Evolutionary conservation across 1,284 basidiomycete species (phyloP), one percentile per base, ranked within the genome.

Genomic region (Cutaneotrichosporon sp.): DNA sequence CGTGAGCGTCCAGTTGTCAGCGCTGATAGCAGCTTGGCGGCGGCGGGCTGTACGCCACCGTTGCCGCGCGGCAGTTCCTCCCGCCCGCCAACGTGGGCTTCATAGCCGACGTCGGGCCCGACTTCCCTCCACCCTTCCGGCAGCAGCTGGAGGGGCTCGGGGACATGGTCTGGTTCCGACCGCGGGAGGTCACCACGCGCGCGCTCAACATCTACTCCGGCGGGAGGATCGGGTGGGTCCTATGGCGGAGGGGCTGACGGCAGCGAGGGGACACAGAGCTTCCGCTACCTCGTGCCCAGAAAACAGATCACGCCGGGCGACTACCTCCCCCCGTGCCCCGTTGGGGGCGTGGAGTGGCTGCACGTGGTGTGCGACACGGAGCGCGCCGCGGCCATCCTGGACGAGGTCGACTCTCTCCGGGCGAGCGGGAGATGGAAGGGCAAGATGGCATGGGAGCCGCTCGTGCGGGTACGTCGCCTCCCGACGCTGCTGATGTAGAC

Each of bases 331-430:
- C 69, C 43, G 4, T 73, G 76, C 50, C 82, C 78, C 14, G 80
- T 79, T 34, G 85, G 91, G 6, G 38, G 46, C 7, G 47, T 60
- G 6, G 75, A 81, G 20, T 85, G 83, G 56, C 75, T 97, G 20
- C 94, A 97, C 76, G 91, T 95, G 67, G 89, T 95, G 18, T 95
- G 92, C 74, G 90, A 89, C 8, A 89, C 90, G 0, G 76, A 82
- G 0, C 84, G 94, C 59, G 91, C 91, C 1, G 74, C 80, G 7
- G 81, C 81, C 1, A 89, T 95, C 57, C 80, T 89, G 67, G 82
- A 84, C 53, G 87, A 93, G 73, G 82, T 89, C 9, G 75, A 82
- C 13, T 72, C 80, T 34, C 77, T 87, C 16, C 20, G 55, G 1
- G 13, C n/a, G 3, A 55, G 61, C 22, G 82, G 72, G n/a, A n/a